Evolutionary conservation across 2,329 filamentous ascomycete species (phyloP).

Genomic region (Byssothecium circinans): DNA sequence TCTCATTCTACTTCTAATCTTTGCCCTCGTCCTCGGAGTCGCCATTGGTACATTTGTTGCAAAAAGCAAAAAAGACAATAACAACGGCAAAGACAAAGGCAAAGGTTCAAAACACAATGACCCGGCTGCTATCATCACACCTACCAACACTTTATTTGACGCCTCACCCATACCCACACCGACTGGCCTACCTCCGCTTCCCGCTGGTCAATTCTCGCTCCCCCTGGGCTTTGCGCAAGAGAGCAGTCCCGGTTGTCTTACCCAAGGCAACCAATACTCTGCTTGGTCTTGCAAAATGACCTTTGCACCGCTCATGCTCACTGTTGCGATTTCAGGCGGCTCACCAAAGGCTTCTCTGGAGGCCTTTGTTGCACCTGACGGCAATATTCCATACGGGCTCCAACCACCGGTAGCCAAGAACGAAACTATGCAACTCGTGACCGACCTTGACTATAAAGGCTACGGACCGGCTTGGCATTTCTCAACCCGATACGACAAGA

Average conservation of each 20-base stretch:
- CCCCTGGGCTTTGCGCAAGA: constrained; percentile 52
- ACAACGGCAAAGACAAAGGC: constrained; percentile 16
- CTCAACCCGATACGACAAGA: constrained; percentile 63
- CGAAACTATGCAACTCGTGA: constrained; percentile 56
- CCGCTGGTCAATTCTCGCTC: constrained; percentile 54
- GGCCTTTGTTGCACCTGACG: constrained; percentile 36
- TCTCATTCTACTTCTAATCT: constrained; percentile 49
- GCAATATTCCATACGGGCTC: constrained; percentile 60
- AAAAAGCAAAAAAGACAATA: constrained; percentile 35
- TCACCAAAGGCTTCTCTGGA: constrained; percentile 24
- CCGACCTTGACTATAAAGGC: constrained; percentile 58
- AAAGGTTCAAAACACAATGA: constrained; percentile 21
- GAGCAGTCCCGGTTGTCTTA: constrained; percentile 53
- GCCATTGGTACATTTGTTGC: constrained; percentile 58
- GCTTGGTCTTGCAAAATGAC: constrained; percentile 55
- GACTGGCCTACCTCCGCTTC: constrained; percentile 47
- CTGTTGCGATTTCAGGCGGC: constrained; percentile 22
- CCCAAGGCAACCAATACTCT: constrained; percentile 47
- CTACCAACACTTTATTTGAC: constrained; percentile 52
- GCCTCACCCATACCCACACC: constrained; percentile 55
- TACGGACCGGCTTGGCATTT: constrained; percentile 68
- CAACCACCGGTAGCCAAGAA: constrained; percentile 58
- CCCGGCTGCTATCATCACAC: constrained; percentile 33
- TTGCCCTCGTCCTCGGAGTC: constrained; percentile 54
- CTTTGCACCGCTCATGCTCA: constrained; percentile 37